phyloP scores from a whole-genome alignment of 257 asterid genomes.

The Solanum tarapatanum region DNA sequence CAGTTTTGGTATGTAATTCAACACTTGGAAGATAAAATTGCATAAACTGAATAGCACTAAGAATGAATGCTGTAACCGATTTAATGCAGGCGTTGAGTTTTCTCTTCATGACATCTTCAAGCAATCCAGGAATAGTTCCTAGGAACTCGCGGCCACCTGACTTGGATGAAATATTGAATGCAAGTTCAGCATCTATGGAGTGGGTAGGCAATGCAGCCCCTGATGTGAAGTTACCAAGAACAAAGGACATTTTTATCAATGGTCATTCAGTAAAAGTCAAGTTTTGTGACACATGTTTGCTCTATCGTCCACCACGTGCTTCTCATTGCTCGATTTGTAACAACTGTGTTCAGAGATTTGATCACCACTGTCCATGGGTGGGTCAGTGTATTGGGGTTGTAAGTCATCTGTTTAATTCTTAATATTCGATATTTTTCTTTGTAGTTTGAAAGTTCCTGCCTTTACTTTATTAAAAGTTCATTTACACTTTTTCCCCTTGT shows the following conservation, averaged over 20 bases:
- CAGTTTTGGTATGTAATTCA: slow-evolving; percentile 40
- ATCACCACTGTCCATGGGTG: slow-evolving; percentile 98
- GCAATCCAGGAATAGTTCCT: slow-evolving; percentile 79
- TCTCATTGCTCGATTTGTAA: slow-evolving; percentile 97
- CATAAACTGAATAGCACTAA: not conserved
- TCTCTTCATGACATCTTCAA: slow-evolving; percentile 69
- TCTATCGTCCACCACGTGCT: slow-evolving; percentile 90
- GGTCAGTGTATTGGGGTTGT: slow-evolving; percentile 92
- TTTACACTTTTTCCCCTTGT: not conserved
- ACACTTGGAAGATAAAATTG: not conserved
- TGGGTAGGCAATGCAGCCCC: slow-evolving; percentile 43
- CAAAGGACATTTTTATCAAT: slow-evolving; percentile 53
- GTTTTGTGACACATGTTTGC: slow-evolving; percentile 75
- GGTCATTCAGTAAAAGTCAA: slow-evolving; percentile 63
- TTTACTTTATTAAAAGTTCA: not conserved
- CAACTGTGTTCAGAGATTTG: slow-evolving; percentile 88
- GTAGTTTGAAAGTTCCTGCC: not conserved
- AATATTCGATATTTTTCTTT: not conserved
- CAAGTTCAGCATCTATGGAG: slow-evolving; percentile 35
- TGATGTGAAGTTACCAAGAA: slow-evolving; percentile 49
- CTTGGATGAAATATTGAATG: slow-evolving; percentile 17
- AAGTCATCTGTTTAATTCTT: slow-evolving; percentile 12
- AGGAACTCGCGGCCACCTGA: slow-evolving; percentile 56
- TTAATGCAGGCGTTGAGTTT: slow-evolving; percentile 52
- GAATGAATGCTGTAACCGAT: not conserved